Evolutionary conservation across 768 basidiomycete species (phyloP).

Genomic region (Pleurotus tuoliensis): DNA sequence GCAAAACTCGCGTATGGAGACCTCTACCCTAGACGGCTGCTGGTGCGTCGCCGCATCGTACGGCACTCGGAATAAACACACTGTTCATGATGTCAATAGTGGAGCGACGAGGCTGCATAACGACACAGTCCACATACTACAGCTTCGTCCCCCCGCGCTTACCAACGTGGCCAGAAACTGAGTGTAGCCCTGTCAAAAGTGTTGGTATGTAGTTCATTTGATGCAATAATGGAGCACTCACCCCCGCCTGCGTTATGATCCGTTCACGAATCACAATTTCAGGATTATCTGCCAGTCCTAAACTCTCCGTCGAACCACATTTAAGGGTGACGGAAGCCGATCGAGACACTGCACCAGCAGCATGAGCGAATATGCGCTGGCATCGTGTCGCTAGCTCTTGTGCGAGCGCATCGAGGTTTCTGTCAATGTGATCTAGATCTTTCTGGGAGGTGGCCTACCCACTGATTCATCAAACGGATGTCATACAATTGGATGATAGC

Average conservation of each 20-base stretch:
- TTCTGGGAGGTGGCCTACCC: constrained; percentile 42
- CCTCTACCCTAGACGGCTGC: constrained; percentile 37
- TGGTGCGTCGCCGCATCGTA: constrained; percentile 38
- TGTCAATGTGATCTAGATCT: constrained; percentile 56
- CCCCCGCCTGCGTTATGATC: constrained; percentile 46
- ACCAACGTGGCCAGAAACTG: constrained; percentile 53
- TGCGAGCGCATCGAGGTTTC: constrained; percentile 64
- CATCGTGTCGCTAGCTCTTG: constrained; percentile 60
- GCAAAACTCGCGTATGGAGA: constrained; percentile 55
- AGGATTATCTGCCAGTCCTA: constrained; percentile 23
- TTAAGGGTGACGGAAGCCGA: constrained; percentile 44
- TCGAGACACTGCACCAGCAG: constrained; percentile 60
- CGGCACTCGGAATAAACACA: constrained; percentile 53
- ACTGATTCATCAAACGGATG: constrained; percentile 22
- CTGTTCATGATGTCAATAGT: constrained; percentile 33
- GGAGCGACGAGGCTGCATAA: constrained; percentile 17
- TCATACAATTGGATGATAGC: constrained; percentile 16
- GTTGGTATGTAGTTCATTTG: constrained; percentile 23
- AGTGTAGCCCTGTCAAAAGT: constrained; percentile 35
- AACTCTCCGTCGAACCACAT: constrained; percentile 25
- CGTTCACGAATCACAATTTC: constrained; percentile 49
- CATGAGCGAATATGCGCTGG: constrained; percentile 57
- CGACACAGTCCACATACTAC: constrained; percentile 38
- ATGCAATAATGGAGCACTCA: constrained; percentile 25
- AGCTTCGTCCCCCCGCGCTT: constrained; percentile 33